Evolutionary conservation across 441 rosid genomes (phyloP), one percentile per base, ranked within the genome.

Genomic region (Flueggea neowawraea): DNA sequence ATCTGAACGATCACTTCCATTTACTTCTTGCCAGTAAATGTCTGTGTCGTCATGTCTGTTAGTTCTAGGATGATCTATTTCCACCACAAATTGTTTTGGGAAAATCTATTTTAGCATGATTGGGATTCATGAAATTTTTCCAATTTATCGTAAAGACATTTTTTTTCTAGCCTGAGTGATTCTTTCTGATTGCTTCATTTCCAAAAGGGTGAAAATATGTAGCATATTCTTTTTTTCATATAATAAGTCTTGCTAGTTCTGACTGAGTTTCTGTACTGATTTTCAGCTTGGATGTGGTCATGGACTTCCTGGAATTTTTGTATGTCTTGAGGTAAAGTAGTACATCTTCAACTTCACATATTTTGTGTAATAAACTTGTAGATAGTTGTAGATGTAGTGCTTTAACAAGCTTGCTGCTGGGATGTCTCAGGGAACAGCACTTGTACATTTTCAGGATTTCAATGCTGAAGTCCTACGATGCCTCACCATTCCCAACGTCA

Each of bases 231-330:
- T 22, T 2, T 22, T 22, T 22, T 22, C 28, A 0, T 22, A 22
- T 22, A 22, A 22, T 22, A 22, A 22, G 28, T 45, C 4, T n/a
- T 33, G 14, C 49, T 49, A 52, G 43, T 33, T 53, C 16, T 63
- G 47, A 39, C 41, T 69, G 72, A 75, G 54, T 60, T 67, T 54
- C 15, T 68, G 28, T 61, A 6, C 45, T 65, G 71, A 41, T 65
- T 78, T 78, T 64, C 86, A 89, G 94, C 95, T 91, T 75, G 99
- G 97, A 69, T 86, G 97, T 60, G 96, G 97, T 65, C 96, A 87
- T 74, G 96, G 92, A 31, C 96, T 94, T 73, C 96, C 90, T 14
- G 95, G 85, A 54, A 84, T 89, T 68, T 82, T 74, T 67, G 84
- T 91, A 4, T 86, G 81, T 80, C 85, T 86, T 45, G 77, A 91